These are phyloP conservation scores for Cladorrhinum sp. DNA, from an alignment of 2,329 filamentous ascomycete species.

Conservation along the genomic window DNA sequence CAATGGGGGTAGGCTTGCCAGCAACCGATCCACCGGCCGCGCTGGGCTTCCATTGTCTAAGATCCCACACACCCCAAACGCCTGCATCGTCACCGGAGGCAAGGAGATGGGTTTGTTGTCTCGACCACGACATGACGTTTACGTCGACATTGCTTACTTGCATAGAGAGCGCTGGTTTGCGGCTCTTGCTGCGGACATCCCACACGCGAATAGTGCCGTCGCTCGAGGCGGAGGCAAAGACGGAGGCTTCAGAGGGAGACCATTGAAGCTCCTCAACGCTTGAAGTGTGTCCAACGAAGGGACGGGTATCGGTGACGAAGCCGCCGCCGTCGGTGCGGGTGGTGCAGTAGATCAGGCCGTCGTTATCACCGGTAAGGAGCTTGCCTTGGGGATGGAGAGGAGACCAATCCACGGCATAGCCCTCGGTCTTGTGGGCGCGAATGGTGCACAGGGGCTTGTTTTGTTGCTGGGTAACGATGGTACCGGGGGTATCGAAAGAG, in stretches of 20 bases:
- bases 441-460: constrained; percentile 87
- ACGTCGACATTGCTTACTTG: constrained; percentile 82
- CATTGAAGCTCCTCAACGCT: constrained; percentile 95
- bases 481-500: constrained; percentile 87
- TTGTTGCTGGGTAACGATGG: constrained; percentile 72
- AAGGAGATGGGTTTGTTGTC: constrained; percentile 81
- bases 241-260: constrained; percentile 88
- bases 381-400: constrained; percentile 75
- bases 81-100: constrained; percentile 93
- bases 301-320: constrained; percentile 80
- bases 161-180: constrained; percentile 82
- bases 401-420: constrained; percentile 97
- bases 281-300: constrained; percentile 79
- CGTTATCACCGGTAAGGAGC: constrained; percentile 86
- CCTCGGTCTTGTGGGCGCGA: constrained; percentile 86
- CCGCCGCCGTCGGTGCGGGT: constrained; percentile 82
- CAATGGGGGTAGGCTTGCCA: constrained; percentile 73
- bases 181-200: constrained; percentile 89
- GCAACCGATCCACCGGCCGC: constrained; percentile 36
- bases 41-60: constrained; percentile 85
- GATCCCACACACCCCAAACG: constrained; percentile 92
- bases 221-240: constrained; percentile 90
- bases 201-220: constrained; percentile 95
- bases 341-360: constrained; percentile 85
- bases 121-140: constrained; percentile 96